Evolutionary conservation across 345 rosid species (phyloP), one percentile per base, ranked within the genome.

Genomic region (Arabidopsis suecica): DNA sequence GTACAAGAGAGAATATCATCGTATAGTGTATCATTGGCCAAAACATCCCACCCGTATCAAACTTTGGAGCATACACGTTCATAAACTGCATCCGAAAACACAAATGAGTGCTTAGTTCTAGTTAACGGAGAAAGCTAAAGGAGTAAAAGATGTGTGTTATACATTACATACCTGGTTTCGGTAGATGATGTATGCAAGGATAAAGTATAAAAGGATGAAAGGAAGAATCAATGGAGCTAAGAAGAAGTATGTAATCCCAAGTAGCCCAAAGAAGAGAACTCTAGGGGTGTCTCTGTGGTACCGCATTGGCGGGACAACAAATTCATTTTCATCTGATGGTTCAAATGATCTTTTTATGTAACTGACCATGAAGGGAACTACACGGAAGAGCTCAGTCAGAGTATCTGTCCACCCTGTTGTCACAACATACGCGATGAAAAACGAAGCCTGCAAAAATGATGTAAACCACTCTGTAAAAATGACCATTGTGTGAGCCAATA

Each of bases 1-100:
- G 91, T 50, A 94, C 82, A 53, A 90, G 84, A 58, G 97, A 91
- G 79, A 94, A 94, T 80, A 91, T 86, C 91, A 85, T 87, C 0
- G 93, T 86, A 69, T 91, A 87, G 86, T 94, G 99, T 68, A 88
- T 91, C 51, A 87, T 91, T 6, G 99, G 99, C 99, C 99, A 91
- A 83, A 91, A 91, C 78, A 87, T 88, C 71, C 99, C 99, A 0
- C 87, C 97, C 1, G 97, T 90, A 73, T 95, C 99, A 44, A 89
- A 88, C 86, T 80, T 88, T 5, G 97, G 93, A 10, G 70, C 88
- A 78, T 91, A 95, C 10, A 95, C 99, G 68, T 91, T 88, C 54
- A 90, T 65, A 81, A 91, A 90, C 99, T 94, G 93, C 86, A 86
- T 13, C 50, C 61, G 0, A 28, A 37, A 72, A 14, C 70, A 57